Conservation (phyloP, 257 asterid species). For the Gentiana macrophylla region DNA sequence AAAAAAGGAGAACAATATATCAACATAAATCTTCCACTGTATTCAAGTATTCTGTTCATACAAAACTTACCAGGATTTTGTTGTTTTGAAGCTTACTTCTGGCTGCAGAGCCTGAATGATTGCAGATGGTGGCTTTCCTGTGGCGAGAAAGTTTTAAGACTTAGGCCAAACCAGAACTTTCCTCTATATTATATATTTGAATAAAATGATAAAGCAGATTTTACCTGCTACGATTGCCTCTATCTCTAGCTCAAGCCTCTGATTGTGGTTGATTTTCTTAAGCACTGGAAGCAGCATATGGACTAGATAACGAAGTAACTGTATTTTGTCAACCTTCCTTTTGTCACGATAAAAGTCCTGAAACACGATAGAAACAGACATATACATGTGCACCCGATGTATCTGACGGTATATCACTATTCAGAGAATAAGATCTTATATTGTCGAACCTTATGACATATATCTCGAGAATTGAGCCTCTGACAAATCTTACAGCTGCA, state of each 20-base stretch:
- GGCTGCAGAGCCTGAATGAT: slow-evolving; percentile 48
- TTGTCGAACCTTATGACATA: slow-evolving; percentile 50
- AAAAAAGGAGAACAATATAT: slow-evolving; percentile 14
- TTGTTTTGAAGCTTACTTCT: slow-evolving; percentile 22
- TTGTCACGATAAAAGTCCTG: slow-evolving; percentile 52
- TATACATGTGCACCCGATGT: slow-evolving; percentile 10
- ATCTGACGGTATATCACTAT: slow-evolving; percentile 3
- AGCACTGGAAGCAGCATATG: slow-evolving; percentile 73
- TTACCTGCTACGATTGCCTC: slow-evolving; percentile 71
- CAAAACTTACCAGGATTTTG: slow-evolving; percentile 55
- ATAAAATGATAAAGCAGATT: background rate
- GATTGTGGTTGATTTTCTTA: slow-evolving; percentile 55
- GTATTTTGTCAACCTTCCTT: slow-evolving; percentile 43
- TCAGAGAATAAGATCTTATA: slow-evolving; percentile 9
- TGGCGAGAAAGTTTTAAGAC: slow-evolving; percentile 14
- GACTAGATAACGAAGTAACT: slow-evolving; percentile 61
- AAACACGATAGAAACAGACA: slow-evolving; percentile 16
- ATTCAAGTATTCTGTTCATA: slow-evolving; percentile 12
- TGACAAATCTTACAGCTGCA: slow-evolving; percentile 71
- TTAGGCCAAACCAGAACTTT: background rate
- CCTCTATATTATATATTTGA: no score
- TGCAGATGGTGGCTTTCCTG: slow-evolving; percentile 48
- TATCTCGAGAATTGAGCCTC: slow-evolving; percentile 30
- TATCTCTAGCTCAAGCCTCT: slow-evolving; percentile 52
- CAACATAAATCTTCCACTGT: slow-evolving; percentile 11